phyloP scores from a whole-genome alignment of 345 rosid genomes.

The Microcos paniculata region DNA sequence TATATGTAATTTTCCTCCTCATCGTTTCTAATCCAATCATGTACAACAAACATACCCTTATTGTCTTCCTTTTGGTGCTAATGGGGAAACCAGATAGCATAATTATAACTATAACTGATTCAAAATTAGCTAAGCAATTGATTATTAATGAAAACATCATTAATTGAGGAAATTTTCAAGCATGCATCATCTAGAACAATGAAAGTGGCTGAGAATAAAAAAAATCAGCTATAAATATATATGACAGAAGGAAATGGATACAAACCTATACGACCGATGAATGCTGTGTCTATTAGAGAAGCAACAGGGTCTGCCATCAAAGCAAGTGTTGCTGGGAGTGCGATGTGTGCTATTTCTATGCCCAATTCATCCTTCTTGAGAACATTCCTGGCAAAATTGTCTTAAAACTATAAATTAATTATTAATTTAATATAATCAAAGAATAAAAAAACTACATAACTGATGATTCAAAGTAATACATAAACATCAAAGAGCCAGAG shows the following conservation, averaged over 20 bases:
- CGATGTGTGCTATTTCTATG: slow-evolving; percentile 51
- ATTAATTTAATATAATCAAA: neutral
- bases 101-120: neutral
- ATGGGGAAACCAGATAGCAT: too few relatives aligned
- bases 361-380: slow-evolving; percentile 52
- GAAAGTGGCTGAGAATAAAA: neutral
- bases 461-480: neutral
- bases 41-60: too few relatives aligned
- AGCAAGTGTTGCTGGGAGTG: slow-evolving; percentile 60
- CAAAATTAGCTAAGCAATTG: neutral
- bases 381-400: slow-evolving; percentile 33
- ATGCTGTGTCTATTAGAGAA: slow-evolving; percentile 64
- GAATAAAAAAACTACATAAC: neutral
- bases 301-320: slow-evolving; percentile 65
- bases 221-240: neutral
- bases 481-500: neutral
- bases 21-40: too few relatives aligned
- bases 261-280: slow-evolving; percentile 61
- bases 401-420: neutral
- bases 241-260: neutral
- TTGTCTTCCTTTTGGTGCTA: too few relatives aligned
- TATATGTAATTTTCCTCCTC: too few relatives aligned
- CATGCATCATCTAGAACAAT: neutral
- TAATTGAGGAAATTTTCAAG: neutral
- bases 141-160: neutral